Evolutionary conservation across 2,329 filamentous ascomycete genomes (phyloP), one percentile per base, ranked within the genome.

Genomic region (Aspergillus amoenus): DNA sequence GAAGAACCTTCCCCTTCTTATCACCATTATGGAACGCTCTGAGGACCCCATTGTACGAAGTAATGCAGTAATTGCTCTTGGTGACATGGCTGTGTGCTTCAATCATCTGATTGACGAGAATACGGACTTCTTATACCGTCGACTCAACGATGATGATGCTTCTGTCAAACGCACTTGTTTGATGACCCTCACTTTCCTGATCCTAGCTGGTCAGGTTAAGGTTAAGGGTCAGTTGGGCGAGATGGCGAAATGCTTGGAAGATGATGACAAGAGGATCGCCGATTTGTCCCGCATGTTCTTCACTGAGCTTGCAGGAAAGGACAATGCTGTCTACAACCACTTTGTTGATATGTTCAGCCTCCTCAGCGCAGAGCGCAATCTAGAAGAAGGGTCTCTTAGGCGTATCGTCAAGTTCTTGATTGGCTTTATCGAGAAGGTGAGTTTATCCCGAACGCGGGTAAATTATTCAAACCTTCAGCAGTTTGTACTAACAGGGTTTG

Each of bases 81-180:
- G 94, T 40, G 94, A 99, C 71, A 99, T 99, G 94, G 95, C 95
- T 0, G 94, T 99, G 21, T 97, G 93, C 82, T 99, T 99, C 83
- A 99, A 99, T 71, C 94, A 99, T 70, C 84, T 99, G 49, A 97
- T 99, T 66, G 95, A 99, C 70, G 95, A 99, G 77, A 97, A 99
- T 75, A 99, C 94, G 0, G 94, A 99, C 72, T 99, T 97, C 79
- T 77, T 99, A 42, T 99, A 99, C 76, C 88, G 94, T 18, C 87
- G 95, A 17, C 83, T 99, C 7, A 95, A 94, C 15, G 95, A 99
- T 69, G 80, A 84, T 15, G 93, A 97, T 66, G 85, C 86, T 21
- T 93, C 89, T 3, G 94, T 99, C 60, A 99, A 97, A 81, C 87
- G 94, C 11, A 99, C 95, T 0, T 99, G 94, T 75, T 82, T 99